A percentile compares a stretch with the other conserved stretches of the same genome.
Conservation (phyloP, 371 early-diverging fungal species). For the Apophysomyces trapeziformis region DNA sequence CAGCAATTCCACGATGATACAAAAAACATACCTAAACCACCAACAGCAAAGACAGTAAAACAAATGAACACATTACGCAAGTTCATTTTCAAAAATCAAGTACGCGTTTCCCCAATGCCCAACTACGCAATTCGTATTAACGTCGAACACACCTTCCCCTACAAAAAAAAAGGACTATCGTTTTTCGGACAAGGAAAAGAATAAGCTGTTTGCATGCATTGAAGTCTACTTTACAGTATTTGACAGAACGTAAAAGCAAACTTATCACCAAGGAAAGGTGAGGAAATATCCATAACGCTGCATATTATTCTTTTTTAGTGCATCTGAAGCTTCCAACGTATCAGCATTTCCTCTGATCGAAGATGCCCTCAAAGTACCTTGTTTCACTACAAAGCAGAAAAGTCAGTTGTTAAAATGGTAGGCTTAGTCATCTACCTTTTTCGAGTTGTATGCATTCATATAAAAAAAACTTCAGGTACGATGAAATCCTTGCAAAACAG, state of each 20-base stretch:
- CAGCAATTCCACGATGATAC: slow-evolving; percentile 47
- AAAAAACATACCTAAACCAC: slow-evolving; percentile 37
- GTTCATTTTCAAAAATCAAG: slow-evolving; percentile 41
- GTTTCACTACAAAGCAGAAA: slow-evolving; percentile 47
- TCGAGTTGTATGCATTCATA: background rate
- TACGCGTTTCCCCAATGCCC: background rate
- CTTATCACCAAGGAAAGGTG: background rate
- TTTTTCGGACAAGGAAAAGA: slow-evolving; percentile 46
- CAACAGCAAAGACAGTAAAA: slow-evolving; percentile 36
- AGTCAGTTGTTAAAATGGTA: slow-evolving; percentile 42
- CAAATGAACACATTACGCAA: slow-evolving; percentile 40
- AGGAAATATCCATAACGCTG: background rate
- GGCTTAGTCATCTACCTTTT: background rate
- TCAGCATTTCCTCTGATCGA: slow-evolving; percentile 40
- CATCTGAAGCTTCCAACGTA: slow-evolving; percentile 1
- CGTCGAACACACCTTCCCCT: no score
- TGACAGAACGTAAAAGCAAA: slow-evolving; percentile 29
- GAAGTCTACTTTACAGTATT: slow-evolving; percentile 44
- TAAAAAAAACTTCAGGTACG: slow-evolving; percentile 21
- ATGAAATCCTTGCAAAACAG: slow-evolving; percentile 41
- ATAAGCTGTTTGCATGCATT: slow-evolving; percentile 45
- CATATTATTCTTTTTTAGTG: slow-evolving; percentile 16
- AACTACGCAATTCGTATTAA: no score
- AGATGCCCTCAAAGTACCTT: slow-evolving; percentile 48
- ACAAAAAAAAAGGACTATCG: slow-evolving; percentile 28